Base-by-base conservation (phyloP, 768 basidiomycete species). In the Serpula lacrymans region DNA sequence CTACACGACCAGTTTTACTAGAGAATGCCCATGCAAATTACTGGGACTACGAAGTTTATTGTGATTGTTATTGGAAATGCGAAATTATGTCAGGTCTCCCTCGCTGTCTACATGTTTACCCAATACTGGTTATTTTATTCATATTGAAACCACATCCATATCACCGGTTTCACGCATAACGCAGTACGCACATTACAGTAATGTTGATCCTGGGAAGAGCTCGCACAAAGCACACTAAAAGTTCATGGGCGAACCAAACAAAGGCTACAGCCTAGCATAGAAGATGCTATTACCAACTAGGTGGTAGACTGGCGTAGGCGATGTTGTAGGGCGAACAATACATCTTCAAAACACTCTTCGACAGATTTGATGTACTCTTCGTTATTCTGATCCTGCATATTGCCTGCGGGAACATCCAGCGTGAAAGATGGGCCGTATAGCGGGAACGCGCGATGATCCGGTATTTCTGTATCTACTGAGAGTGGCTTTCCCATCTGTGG, bases 401-500 rank as follows among this genome's bases (percentile, higher is more conserved):
- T 84, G 4, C 88, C 88, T 24, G 71, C 58, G 0, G 80, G 75
- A 1, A 93, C 78, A 45, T 89, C 87, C 20, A 94, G 68, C 1
- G 78, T 84, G 56, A 93, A 94, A 0, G 84, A 85, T 0, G 90
- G 91, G 8, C 70, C 81, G 53, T 90, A 94, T 13, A 75, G 51
- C 0, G 82, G 82, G 51, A 89, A 91, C 2, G 71, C 71, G 1
- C 64, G 59, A 55, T 92, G 88, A 43, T 91, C 86, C 0, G 90
- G 91, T 21, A 93, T 88, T 17, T 74, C 66, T 0, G 70, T 67
- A 8, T 89, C 84, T 5, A 78, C 51, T 4, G 72, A 52, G 2
- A 89, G 65, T 0, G 80, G 72, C 8, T 63, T 60, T 3, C 70
- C 75, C 18, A 77, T 62, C 87, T 91, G 39, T 21, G 23, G 18